Evolutionary conservation across 1,139 yeast genomes (phyloP).

Genomic region (Yamadazyma pseudoaaseri): DNA sequence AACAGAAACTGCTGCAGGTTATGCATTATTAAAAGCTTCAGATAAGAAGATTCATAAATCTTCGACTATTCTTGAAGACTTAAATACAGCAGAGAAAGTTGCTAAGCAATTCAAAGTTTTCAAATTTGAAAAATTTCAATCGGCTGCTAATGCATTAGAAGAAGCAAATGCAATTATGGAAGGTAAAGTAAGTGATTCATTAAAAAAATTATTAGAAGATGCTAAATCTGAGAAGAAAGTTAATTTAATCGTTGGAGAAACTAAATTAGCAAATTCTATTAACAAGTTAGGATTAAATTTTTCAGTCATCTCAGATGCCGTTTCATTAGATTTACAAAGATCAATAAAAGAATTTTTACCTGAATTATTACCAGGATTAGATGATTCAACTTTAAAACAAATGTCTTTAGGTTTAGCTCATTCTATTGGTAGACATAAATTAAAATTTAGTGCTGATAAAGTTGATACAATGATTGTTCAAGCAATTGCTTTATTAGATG

Average conservation of each 20-base stretch:
- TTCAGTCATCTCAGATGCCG: constrained; percentile 91
- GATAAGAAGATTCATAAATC: constrained; percentile 97
- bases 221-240: constrained; percentile 87
- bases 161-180: constrained; percentile 91
- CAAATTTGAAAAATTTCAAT: constrained; percentile 89
- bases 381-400: constrained; percentile 79
- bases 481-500: constrained; percentile 95
- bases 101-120: constrained; percentile 80
- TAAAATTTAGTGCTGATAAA: constrained; percentile 95
- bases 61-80: constrained; percentile 68
- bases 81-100: constrained; percentile 82
- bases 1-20: constrained; percentile 98
- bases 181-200: constrained; percentile 87
- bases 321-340: constrained; percentile 90
- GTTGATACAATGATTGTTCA: constrained; percentile 98
- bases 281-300: constrained; percentile 89
- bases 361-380: constrained; percentile 88
- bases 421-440: constrained; percentile 95
- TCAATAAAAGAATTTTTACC: constrained; percentile 94
- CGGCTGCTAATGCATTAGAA: constrained; percentile 95
- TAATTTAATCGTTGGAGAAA: constrained; percentile 87
- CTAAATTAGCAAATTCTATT: constrained; percentile 94
- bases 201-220: constrained; percentile 73
- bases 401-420: constrained; percentile 98
- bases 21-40: constrained; percentile 93